phyloP scores from a whole-genome alignment of 2,329 filamentous ascomycete genomes.

The Dendryphion nanum region DNA sequence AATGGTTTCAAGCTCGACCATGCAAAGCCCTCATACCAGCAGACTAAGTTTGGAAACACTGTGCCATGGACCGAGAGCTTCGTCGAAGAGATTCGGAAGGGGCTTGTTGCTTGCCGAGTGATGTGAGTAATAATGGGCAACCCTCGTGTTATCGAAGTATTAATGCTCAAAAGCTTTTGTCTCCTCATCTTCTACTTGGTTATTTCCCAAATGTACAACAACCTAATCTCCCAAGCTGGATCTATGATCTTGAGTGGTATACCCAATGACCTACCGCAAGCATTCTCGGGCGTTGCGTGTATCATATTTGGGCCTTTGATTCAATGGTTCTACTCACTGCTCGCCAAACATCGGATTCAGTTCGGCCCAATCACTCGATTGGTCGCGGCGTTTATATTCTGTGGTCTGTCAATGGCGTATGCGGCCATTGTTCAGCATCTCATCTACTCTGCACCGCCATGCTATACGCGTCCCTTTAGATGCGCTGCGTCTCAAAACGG shows the following conservation, averaged over 20 bases:
- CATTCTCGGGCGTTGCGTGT: slow-evolving; percentile 19
- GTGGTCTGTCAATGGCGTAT: slow-evolving; percentile 16
- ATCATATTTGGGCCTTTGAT: slow-evolving; percentile 25
- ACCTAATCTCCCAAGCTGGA: slow-evolving; percentile 29
- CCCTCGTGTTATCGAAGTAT: background rate
- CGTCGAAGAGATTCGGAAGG: slow-evolving; percentile 18
- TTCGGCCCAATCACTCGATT: slow-evolving; percentile 23
- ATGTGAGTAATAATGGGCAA: slow-evolving; percentile 8
- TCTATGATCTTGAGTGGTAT: slow-evolving; percentile 25
- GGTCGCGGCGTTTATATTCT: slow-evolving; percentile 16
- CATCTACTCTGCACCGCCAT: slow-evolving; percentile 32
- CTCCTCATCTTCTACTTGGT: slow-evolving; percentile 28
- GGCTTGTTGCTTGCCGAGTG: slow-evolving; percentile 19
- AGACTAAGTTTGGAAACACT: background rate
- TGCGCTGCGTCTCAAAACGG: slow-evolving; percentile 22
- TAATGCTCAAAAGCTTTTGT: slow-evolving; percentile 14
- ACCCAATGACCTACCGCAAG: slow-evolving; percentile 32
- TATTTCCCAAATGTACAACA: slow-evolving; percentile 31
- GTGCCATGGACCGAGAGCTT: slow-evolving; percentile 18
- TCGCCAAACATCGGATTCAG: slow-evolving; percentile 12
- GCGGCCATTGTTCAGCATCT: slow-evolving; percentile 23
- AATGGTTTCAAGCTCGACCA: slow-evolving; percentile 14
- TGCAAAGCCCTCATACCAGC: slow-evolving; percentile 12
- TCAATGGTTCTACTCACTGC: slow-evolving; percentile 18
- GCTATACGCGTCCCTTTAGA: slow-evolving; percentile 34